Conservation (phyloP, 176 grass and related monocot genomes). For the Zoysia japonica region DNA sequence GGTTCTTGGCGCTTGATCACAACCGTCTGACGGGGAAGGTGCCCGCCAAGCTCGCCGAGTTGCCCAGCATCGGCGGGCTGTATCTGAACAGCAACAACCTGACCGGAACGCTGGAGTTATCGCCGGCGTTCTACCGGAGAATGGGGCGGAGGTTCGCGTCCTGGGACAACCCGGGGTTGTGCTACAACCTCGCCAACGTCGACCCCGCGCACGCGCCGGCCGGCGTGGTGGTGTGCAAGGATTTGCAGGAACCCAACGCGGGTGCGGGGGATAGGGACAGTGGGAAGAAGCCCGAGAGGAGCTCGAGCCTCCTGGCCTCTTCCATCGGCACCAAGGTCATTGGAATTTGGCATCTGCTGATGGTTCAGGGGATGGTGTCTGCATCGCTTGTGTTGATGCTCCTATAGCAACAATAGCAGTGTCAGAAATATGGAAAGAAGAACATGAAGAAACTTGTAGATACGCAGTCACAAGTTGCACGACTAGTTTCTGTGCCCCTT, state of each 20-base stretch:
- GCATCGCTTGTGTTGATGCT: conserved; percentile 30
- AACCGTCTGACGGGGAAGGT: conserved; percentile 65
- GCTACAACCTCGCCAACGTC: conserved; percentile 41
- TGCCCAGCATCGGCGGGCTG: conserved; percentile 65
- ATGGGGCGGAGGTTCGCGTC: conserved; percentile 88
- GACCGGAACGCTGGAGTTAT: conserved; percentile 66
- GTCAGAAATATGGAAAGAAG: conserved; percentile 17
- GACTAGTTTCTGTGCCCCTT: neutral
- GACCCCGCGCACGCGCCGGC: conserved; percentile 28
- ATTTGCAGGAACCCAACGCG: conserved; percentile 22
- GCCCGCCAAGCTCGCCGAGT: conserved; percentile 46
- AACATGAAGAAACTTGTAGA: conserved; percentile 26
- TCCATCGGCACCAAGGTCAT: conserved; percentile 19
- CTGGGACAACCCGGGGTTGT: conserved; percentile 84
- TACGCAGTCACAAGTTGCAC: neutral
- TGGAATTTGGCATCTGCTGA: conserved; percentile 41
- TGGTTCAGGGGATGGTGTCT: conserved; percentile 35
- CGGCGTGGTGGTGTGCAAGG: conserved; percentile 59
- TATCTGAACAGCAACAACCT: conserved; percentile 91
- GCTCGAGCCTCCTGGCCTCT: conserved; percentile 41
- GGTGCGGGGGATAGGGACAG: conserved; percentile 11
- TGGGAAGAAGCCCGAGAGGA: conserved; percentile 45
- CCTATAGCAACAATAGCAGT: conserved; percentile 32
- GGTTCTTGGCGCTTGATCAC: conserved; percentile 81
- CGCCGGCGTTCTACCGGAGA: conserved; percentile 61